phyloP scores from a whole-genome alignment of 768 basidiomycete species.

The Mycena amicta region DNA sequence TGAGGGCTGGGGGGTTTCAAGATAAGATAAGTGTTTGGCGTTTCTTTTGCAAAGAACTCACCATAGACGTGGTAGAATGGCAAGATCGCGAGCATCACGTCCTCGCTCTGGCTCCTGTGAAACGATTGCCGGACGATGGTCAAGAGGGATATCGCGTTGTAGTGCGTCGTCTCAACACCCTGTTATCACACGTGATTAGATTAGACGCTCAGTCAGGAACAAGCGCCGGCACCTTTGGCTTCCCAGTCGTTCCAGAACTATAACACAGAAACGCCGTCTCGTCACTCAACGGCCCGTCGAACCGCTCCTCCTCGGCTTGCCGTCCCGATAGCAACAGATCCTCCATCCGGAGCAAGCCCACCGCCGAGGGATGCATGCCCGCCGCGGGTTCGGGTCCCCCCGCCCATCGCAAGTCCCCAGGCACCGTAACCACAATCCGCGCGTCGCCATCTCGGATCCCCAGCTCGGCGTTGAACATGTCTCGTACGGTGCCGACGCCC shows the following conservation, averaged over 20 bases:
- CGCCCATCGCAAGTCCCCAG: constrained; percentile 13
- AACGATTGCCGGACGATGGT: constrained; percentile 42
- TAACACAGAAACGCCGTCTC: constrained; percentile 31
- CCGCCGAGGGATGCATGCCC: background rate
- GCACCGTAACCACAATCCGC: constrained; percentile 13
- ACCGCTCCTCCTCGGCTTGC: constrained; percentile 24
- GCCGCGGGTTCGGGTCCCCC: too few species aligned
- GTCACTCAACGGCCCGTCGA: constrained; percentile 23
- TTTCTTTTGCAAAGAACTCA: constrained; percentile 3
- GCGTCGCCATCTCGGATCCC: constrained; percentile 1
- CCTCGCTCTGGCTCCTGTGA: constrained; percentile 34
- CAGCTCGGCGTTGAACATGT: constrained; percentile 47
- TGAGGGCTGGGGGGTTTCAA: background rate
- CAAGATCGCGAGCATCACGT: constrained; percentile 52
- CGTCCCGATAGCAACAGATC: constrained; percentile 19
- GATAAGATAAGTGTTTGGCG: background rate
- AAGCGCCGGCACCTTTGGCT: constrained; percentile 48
- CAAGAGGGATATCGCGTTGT: constrained; percentile 51
- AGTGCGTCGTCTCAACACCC: constrained; percentile 44
- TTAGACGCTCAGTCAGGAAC: background rate
- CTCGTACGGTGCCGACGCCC: constrained; percentile 53
- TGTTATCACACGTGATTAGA: background rate
- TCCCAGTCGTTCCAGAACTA: constrained; percentile 57
- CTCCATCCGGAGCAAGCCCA: constrained; percentile 14
- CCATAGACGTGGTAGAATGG: constrained; percentile 39